Conservation (phyloP, 192 early-diverging fungal genomes). For the Backusella parvicylindrica region DNA sequence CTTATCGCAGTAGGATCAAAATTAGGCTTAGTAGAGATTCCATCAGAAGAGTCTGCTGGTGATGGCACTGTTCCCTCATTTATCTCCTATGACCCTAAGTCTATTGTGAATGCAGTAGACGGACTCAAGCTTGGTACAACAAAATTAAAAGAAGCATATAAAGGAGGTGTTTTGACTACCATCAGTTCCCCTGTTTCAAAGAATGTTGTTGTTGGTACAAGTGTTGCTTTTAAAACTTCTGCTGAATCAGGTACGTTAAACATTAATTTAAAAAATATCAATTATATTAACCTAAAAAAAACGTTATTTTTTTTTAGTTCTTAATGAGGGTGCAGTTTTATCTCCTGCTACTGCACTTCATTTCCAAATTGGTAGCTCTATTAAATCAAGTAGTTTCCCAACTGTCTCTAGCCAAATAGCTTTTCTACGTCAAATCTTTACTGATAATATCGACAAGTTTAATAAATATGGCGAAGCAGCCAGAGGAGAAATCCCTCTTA, state of each 20-base stretch:
- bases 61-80: conserved; percentile 48
- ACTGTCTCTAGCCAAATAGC: conserved; percentile 52
- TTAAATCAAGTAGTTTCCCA: conserved; percentile 39
- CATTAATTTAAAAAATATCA: neutral
- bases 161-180: conserved; percentile 57
- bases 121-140: conserved; percentile 59
- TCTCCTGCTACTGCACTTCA: conserved; percentile 55
- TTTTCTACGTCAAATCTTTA: conserved; percentile 40
- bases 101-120: conserved; percentile 51
- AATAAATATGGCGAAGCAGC: conserved; percentile 40
- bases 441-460: conserved; percentile 23
- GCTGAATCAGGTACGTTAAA: conserved; percentile 44
- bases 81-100: conserved; percentile 13
- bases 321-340: conserved; percentile 41
- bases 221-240: conserved; percentile 66
- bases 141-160: conserved; percentile 54
- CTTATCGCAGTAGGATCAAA: conserved; percentile 54
- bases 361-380: conserved; percentile 48
- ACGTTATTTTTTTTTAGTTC: conserved; percentile 11
- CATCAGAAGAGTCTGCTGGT: conserved; percentile 48
- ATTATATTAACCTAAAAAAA: neutral
- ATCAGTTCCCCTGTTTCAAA: conserved; percentile 52
- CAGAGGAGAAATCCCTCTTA: conserved; percentile 47
- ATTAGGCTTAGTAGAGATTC: conserved; percentile 68
- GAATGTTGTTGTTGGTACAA: conserved; percentile 56